A percentile compares a stretch with the other conserved stretches of the same genome.
phyloP scores from a whole-genome alignment of 225 moss, liverwort and hornwort genomes.

The Climacium dendroides region DNA sequence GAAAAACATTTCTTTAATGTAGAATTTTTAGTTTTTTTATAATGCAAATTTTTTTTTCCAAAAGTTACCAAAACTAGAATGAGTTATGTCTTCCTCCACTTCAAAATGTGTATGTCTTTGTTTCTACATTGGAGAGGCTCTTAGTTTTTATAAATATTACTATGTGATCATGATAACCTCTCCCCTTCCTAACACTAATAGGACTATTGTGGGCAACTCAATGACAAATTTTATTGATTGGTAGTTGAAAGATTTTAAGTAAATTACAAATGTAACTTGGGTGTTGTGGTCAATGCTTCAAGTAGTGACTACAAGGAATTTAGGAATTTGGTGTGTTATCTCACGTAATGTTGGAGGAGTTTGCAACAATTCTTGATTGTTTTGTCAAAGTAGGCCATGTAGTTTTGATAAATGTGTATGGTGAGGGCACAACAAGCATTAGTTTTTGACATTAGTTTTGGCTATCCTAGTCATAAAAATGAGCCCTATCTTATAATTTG shows the following conservation, averaged over 20 bases:
- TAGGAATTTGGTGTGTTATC: background rate
- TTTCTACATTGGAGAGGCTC: too few relatives aligned
- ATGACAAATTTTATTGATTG: background rate
- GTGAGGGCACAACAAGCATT: rapidly evolving
- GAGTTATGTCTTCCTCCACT: too few relatives aligned
- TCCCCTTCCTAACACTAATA: rapidly evolving
- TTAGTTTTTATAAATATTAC: background rate
- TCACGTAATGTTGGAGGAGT: background rate
- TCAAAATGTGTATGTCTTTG: too few relatives aligned
- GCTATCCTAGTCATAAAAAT: background rate
- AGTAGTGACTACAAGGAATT: background rate
- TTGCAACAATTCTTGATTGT: background rate
- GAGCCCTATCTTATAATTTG: background rate
- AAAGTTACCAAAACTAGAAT: too few relatives aligned
- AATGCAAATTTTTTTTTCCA: too few relatives aligned
- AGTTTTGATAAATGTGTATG: background rate
- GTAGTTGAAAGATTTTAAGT: background rate
- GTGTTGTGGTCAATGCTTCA: background rate
- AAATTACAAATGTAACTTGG: background rate
- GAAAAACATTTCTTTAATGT: too few relatives aligned
- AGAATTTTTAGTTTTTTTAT: too few relatives aligned
- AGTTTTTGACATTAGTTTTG: too few relatives aligned
- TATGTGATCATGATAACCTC: rapidly evolving
- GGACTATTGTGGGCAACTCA: rapidly evolving
- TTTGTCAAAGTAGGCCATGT: background rate